Evolutionary conservation across 1,284 basidiomycete species (phyloP).

Genomic region (Rhodotorula sp.): DNA sequence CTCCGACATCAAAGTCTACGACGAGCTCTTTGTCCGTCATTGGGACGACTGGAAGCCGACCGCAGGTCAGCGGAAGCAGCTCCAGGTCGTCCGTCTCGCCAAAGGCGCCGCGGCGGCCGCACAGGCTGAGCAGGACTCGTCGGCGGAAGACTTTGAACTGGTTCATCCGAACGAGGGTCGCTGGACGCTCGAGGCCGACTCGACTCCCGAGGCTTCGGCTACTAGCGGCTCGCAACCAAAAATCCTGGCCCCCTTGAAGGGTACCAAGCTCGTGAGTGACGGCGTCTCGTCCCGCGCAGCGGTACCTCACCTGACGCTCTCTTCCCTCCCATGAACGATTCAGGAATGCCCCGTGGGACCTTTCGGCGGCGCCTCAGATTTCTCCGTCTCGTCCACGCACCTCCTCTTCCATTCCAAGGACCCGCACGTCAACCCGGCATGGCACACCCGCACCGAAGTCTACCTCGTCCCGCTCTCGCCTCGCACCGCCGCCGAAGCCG

Average conservation of each 20-base stretch:
- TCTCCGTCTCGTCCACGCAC: conserved; percentile 64
- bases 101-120: background rate
- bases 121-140: background rate
- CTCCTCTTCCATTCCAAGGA: conserved; percentile 84
- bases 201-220: conserved; percentile 56
- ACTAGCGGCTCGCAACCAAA: conserved; percentile 7
- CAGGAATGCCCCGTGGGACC: conserved; percentile 67
- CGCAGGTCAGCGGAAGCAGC: conserved; percentile 62
- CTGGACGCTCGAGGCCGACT: conserved; percentile 48
- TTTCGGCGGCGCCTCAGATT: conserved; percentile 73
- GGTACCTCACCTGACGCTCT: conserved; percentile 10
- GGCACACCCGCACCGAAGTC: conserved; percentile 77
- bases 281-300: conserved; percentile 2
- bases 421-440: conserved; percentile 60
- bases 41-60: conserved; percentile 77
- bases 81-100: conserved; percentile 58
- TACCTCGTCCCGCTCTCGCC: conserved; percentile 49
- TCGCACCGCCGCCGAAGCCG: conserved; percentile 49
- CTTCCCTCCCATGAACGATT: background rate
- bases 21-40: conserved; percentile 71
- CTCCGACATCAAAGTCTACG: conserved; percentile 64
- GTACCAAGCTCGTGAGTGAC: conserved; percentile 31
- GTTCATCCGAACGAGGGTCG: conserved; percentile 52
- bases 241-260: conserved; percentile 31
- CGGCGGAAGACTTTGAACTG: conserved; percentile 43